A percentile compares a stretch with the other conserved stretches of the same genome.
Conservation (phyloP, 305 asterid genomes). For the Fraxinus sp. region DNA sequence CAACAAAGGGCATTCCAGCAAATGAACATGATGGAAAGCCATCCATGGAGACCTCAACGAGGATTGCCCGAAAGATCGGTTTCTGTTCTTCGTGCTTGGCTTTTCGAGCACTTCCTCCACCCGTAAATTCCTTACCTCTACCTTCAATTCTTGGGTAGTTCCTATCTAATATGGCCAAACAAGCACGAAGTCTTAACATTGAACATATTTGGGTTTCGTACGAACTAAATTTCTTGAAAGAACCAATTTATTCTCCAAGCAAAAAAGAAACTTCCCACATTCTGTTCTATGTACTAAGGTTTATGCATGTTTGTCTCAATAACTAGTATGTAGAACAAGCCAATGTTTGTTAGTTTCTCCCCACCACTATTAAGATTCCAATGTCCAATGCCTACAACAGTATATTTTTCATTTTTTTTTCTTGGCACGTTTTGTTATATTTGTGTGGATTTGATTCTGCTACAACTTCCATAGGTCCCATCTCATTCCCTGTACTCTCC, state of each 20-base stretch:
- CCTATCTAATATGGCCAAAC: not conserved
- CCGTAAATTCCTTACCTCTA: constrained; percentile 52
- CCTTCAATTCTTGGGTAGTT: not conserved
- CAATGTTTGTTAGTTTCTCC: constrained; percentile 37
- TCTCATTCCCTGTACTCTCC: constrained; percentile 1
- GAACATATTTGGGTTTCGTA: not conserved
- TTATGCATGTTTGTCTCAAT: constrained; percentile 38
- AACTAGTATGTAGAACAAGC: constrained; percentile 34
- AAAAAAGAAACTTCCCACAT: constrained; percentile 18
- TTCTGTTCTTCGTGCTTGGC: constrained; percentile 92
- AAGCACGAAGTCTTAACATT: not conserved
- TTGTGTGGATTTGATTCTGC: constrained; percentile 42
- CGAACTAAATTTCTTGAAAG: constrained; percentile 19
- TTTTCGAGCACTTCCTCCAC: constrained; percentile 92
- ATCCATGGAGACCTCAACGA: constrained; percentile 93
- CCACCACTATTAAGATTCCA: constrained; percentile 32
- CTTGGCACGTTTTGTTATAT: constrained; percentile 29
- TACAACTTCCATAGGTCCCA: constrained; percentile 44
- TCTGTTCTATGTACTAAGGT: constrained; percentile 25
- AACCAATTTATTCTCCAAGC: constrained; percentile 21
- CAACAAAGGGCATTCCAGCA: constrained; percentile 84
- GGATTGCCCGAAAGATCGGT: constrained; percentile 91
- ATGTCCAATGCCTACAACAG: constrained; percentile 14
- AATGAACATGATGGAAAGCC: constrained; percentile 69
- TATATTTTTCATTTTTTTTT: constrained; percentile 8